A percentile compares a stretch with the other conserved stretches of the same genome.
Evolutionary conservation across 2,329 filamentous ascomycete genomes (phyloP).

Genomic region (Westerdykella sp.): DNA sequence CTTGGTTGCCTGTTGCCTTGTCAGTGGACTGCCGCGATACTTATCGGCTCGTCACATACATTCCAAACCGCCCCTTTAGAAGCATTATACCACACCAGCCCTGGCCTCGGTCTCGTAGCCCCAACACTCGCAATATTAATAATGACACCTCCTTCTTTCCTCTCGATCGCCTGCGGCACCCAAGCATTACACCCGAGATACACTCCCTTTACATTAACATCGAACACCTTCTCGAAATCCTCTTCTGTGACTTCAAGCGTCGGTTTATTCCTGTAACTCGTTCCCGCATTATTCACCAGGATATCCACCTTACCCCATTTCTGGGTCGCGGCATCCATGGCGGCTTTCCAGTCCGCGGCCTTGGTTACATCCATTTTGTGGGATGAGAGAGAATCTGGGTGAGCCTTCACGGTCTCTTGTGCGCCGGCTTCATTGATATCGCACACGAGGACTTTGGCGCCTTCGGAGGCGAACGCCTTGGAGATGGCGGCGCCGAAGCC

Average conservation of each 20-base stretch:
- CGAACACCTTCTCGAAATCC: conserved; percentile 62
- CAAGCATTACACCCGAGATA: conserved; percentile 56
- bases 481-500: conserved; percentile 61
- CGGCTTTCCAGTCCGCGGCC: conserved; percentile 45
- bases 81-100: conserved; percentile 65
- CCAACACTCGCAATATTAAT: conserved; percentile 63
- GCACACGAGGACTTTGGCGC: conserved; percentile 55
- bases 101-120: conserved; percentile 54
- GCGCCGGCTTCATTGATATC: conserved; percentile 54
- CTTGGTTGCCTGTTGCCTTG: conserved; percentile 46
- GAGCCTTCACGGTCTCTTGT: conserved; percentile 43
- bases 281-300: conserved; percentile 56
- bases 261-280: conserved; percentile 49
- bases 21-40: conserved; percentile 1
- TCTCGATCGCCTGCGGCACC: conserved; percentile 54
- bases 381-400: conserved; percentile 28
- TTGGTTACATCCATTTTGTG: conserved; percentile 49
- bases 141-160: conserved; percentile 54
- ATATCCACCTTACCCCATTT: conserved; percentile 55
- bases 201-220: conserved; percentile 63
- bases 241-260: conserved; percentile 58
- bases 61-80: conserved; percentile 61
- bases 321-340: conserved; percentile 48
- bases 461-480: conserved; percentile 54
- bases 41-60: conserved; percentile 29